phyloP scores from a whole-genome alignment of 805 yeast species.

The Cyberlindnera japonica region DNA sequence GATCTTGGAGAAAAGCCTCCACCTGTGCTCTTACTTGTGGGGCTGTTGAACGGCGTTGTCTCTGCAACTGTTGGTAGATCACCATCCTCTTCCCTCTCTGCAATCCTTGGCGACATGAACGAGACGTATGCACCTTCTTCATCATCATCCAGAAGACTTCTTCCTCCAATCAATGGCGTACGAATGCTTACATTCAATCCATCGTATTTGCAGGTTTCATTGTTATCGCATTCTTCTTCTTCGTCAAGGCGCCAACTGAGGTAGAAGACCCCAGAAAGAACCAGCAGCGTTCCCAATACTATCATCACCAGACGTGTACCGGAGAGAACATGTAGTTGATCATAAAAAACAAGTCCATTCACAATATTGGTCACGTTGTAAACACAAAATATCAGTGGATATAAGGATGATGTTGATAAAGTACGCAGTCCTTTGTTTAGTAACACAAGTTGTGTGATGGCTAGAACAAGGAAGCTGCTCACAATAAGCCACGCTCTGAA shows the following conservation, averaged over 20 bases:
- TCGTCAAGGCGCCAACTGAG: constrained; percentile 51
- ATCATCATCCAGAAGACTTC: constrained; percentile 19
- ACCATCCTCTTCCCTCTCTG: constrained; percentile 5
- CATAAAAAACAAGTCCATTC: constrained; percentile 59
- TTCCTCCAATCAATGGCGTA: constrained; percentile 12
- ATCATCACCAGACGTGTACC: constrained; percentile 36
- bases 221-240: constrained; percentile 28
- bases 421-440: constrained; percentile 69
- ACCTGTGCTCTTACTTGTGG: not conserved
- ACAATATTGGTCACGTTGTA: constrained; percentile 68
- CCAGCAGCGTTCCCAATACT: constrained; percentile 43
- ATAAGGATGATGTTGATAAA: constrained; percentile 71
- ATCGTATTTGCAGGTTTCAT: constrained; percentile 15
- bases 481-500: constrained; percentile 49
- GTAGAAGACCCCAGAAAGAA: constrained; percentile 57
- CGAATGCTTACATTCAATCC: constrained; percentile 14
- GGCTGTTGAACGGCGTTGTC: constrained; percentile 1
- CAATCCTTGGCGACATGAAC: constrained; percentile 34
- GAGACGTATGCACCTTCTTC: constrained; percentile 33
- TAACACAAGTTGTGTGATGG: constrained; percentile 67
- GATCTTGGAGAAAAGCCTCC: constrained; percentile 10
- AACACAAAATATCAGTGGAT: constrained; percentile 82
- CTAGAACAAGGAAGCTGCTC: constrained; percentile 52
- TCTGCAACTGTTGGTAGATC: too few relatives aligned
- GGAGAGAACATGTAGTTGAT: constrained; percentile 43